A percentile compares a stretch with the other conserved stretches of the same genome.
Conservation (phyloP, 2,329 filamentous ascomycete genomes). For the Fusarium sp. region DNA sequence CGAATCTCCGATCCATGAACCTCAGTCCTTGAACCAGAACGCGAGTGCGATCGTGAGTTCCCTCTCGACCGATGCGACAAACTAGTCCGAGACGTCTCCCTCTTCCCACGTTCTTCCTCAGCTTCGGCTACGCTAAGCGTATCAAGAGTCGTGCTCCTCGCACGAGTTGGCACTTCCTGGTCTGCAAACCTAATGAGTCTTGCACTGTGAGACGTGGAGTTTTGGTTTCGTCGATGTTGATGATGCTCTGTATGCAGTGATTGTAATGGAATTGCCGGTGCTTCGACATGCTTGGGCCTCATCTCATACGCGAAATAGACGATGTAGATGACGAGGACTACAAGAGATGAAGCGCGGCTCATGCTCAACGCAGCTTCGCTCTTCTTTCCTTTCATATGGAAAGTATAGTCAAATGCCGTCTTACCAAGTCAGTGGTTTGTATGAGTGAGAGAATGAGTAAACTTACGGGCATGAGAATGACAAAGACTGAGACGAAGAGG, state of each 20-base stretch:
- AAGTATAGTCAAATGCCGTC: conserved; percentile 61
- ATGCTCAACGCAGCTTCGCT: conserved; percentile 75
- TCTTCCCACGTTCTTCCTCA: conserved; percentile 18
- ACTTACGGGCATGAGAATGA: conserved; percentile 53
- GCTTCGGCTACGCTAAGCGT: conserved; percentile 11
- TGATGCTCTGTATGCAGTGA: conserved; percentile 59
- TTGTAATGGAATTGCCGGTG: conserved; percentile 76
- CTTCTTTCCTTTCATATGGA: conserved; percentile 67
- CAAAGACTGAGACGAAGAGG: conserved; percentile 54
- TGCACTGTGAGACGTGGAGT: conserved; percentile 16
- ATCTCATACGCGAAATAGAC: conserved; percentile 83
- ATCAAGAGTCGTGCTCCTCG: conserved; percentile 35
- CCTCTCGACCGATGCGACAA: conserved; percentile 40
- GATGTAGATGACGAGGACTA: conserved; percentile 77
- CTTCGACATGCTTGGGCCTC: conserved; percentile 71
- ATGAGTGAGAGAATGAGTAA: rapidly evolving
- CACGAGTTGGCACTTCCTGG: conserved; percentile 23
- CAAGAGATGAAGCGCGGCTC: conserved; percentile 81
- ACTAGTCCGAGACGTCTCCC: conserved; percentile 17
- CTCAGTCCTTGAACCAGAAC: conserved; percentile 40
- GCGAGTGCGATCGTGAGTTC: conserved; percentile 42
- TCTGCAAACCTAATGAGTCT: conserved; percentile 50
- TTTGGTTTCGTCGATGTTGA: conserved; percentile 18
- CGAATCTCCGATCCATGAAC: conserved; percentile 35
- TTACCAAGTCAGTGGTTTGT: conserved; percentile 11